A percentile compares a stretch with the other conserved stretches of the same genome.
These are phyloP conservation scores for Trichoderma virens DNA, from an alignment of 495 filamentous ascomycete genomes.

Conservation along the genomic window DNA sequence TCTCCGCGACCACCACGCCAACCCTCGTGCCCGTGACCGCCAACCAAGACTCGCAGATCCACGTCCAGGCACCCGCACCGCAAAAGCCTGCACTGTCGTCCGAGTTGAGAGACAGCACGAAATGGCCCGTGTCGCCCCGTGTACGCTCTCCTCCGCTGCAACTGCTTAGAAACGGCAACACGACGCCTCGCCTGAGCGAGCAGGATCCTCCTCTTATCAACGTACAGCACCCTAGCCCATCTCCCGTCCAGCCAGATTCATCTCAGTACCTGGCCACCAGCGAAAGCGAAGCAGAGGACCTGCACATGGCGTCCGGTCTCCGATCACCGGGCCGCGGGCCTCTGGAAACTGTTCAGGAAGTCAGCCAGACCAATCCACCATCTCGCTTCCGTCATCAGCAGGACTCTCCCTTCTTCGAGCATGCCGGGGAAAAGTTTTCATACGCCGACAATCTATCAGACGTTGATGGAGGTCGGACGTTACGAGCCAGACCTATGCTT, in stretches of 20 bases:
- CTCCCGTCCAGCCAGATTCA: slow-evolving; percentile 20
- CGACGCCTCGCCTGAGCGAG: slow-evolving; percentile 36
- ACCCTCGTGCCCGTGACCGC: slow-evolving; percentile 43
- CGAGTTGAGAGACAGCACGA: slow-evolving; percentile 48
- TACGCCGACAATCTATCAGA: slow-evolving; percentile 33
- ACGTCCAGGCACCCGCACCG: slow-evolving; percentile 49
- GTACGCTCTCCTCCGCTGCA: slow-evolving; percentile 61
- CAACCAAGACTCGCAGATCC: slow-evolving; percentile 38
- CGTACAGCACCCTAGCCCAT: slow-evolving; percentile 45
- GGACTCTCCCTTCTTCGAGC: slow-evolving; percentile 33
- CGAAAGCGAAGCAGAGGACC: slow-evolving; percentile 49
- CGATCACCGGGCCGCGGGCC: slow-evolving; percentile 60
- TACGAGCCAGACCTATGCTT: slow-evolving; percentile 26
- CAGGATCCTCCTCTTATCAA: slow-evolving; percentile 44
- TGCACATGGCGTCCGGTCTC: slow-evolving; percentile 44
- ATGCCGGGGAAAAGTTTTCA: slow-evolving; percentile 40
- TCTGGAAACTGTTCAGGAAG: slow-evolving; percentile 90
- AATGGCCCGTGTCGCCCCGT: slow-evolving; percentile 60
- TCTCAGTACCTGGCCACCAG: slow-evolving; percentile 12
- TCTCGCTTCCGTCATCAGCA: slow-evolving; percentile 15
- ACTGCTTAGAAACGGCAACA: slow-evolving; percentile 30
- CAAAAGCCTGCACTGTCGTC: slow-evolving; percentile 47
- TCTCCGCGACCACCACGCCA: slow-evolving; percentile 57
- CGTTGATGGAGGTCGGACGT: slow-evolving; percentile 22
- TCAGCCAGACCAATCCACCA: slow-evolving; percentile 74